These are phyloP conservation scores for Venturia asperata DNA, from an alignment of 2,329 filamentous ascomycete genomes.

Conservation along the genomic window DNA sequence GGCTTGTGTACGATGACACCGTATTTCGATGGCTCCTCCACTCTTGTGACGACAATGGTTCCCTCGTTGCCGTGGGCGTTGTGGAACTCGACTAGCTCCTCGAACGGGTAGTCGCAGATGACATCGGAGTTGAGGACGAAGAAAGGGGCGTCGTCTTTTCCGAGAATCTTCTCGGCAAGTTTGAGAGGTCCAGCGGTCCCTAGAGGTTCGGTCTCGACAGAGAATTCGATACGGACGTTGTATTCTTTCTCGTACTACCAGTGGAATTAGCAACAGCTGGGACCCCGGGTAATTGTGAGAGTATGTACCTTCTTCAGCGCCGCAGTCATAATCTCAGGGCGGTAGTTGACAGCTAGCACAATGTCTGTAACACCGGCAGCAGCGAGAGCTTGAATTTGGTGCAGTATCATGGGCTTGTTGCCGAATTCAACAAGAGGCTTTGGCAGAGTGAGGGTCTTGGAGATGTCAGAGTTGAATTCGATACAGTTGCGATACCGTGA, in stretches of 20 bases:
- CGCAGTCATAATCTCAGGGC: conserved; percentile 94
- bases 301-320: conserved; percentile 70
- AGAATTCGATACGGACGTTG: conserved; percentile 94
- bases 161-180: conserved; percentile 84
- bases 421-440: conserved; percentile 97
- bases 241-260: conserved; percentile 79
- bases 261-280: neutral
- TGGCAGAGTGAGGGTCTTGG: conserved; percentile 85
- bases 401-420: conserved; percentile 98
- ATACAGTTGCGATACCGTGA: neutral
- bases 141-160: conserved; percentile 90
- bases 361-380: conserved; percentile 94
- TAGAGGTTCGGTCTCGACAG: conserved; percentile 89
- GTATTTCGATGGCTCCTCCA: conserved; percentile 98
- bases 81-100: conserved; percentile 85
- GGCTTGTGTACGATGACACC: conserved; percentile 98
- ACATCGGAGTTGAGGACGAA: conserved; percentile 98
- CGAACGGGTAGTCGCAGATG: conserved; percentile 96
- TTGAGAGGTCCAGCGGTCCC: conserved; percentile 94
- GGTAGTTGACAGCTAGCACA: conserved; percentile 96
- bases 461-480: conserved; percentile 24
- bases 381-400: conserved; percentile 93
- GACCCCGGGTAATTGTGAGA: neutral
- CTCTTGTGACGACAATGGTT: conserved; percentile 97
- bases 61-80: conserved; percentile 88